A percentile compares a stretch with the other conserved stretches of the same genome.
These are phyloP conservation scores for Aspergillus quadrilineatus DNA, from an alignment of 2,329 filamentous ascomycete species.

Conservation along the genomic window DNA sequence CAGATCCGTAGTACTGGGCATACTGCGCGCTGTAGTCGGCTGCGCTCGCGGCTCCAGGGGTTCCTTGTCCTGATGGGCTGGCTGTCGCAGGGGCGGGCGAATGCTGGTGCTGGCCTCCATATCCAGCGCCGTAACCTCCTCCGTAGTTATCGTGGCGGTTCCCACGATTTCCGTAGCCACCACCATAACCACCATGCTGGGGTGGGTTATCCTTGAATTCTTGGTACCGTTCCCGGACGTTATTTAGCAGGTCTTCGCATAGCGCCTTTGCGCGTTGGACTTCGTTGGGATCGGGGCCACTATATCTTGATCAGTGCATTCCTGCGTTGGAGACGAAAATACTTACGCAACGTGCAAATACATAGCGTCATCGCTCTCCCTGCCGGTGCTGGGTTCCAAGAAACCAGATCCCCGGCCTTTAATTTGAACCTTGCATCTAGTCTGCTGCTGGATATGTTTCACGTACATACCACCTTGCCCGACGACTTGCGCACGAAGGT, in stretches of 20 bases:
- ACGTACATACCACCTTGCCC: slow-evolving; percentile 93
- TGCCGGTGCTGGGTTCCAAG: slow-evolving; percentile 81
- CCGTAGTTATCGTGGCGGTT: slow-evolving; percentile 47
- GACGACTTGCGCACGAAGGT: slow-evolving; percentile 92
- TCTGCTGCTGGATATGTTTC: slow-evolving; percentile 96
- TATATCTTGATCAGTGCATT: slow-evolving; percentile 46
- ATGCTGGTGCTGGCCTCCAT: slow-evolving; percentile 32
- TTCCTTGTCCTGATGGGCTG: slow-evolving; percentile 45
- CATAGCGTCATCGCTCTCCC: slow-evolving; percentile 93
- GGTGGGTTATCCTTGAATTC: slow-evolving; percentile 82
- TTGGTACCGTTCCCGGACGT: slow-evolving; percentile 87
- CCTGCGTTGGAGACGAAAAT: not conserved
- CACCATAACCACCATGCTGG: slow-evolving; percentile 55
- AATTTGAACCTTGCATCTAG: slow-evolving; percentile 93
- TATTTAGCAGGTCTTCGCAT: slow-evolving; percentile 81
- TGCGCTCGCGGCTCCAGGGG: slow-evolving; percentile 29
- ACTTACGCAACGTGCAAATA: slow-evolving; percentile 85
- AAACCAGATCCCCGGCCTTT: slow-evolving; percentile 96
- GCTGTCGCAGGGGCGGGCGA: slow-evolving; percentile 45
- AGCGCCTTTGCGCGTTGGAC: slow-evolving; percentile 84
- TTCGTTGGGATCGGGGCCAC: slow-evolving; percentile 81
- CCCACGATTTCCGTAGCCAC: slow-evolving; percentile 52
- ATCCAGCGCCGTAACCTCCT: slow-evolving; percentile 42
- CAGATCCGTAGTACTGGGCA: slow-evolving; percentile 73
- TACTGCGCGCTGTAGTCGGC: slow-evolving; percentile 78